Evolutionary conservation across 306 rosid genomes (phyloP).

Genomic region (Fragaria vesca): DNA sequence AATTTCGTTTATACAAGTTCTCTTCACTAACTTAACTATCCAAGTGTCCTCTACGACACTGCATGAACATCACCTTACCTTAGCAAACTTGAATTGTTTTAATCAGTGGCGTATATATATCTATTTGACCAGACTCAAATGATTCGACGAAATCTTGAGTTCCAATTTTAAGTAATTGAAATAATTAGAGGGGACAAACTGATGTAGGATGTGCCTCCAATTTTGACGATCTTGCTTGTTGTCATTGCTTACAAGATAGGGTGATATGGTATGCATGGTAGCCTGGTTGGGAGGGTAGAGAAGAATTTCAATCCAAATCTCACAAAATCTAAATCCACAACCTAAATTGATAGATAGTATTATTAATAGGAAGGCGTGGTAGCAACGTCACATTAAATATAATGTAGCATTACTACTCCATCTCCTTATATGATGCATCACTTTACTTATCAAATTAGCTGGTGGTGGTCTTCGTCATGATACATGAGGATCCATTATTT

Average conservation of each 20-base stretch:
- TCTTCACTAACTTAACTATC: not conserved
- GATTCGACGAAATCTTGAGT: not conserved
- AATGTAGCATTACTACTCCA: not conserved
- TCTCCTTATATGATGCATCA: not conserved
- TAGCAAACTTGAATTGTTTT: not conserved
- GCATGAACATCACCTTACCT: not conserved
- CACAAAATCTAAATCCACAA: not conserved
- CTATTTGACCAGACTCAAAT: not conserved
- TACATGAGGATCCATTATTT: not conserved
- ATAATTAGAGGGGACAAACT: not conserved
- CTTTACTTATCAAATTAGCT: not conserved
- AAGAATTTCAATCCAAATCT: not conserved
- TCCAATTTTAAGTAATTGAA: not conserved
- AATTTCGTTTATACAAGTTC: not conserved
- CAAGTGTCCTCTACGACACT: not conserved
- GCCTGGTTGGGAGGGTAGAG: not conserved
- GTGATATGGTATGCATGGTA: not conserved
- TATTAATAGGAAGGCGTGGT: not conserved
- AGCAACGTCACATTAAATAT: not conserved
- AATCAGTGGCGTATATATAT: not conserved
- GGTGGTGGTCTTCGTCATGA: not conserved
- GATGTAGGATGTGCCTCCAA: not conserved
- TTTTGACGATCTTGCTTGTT: not conserved
- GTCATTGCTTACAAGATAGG: not conserved
- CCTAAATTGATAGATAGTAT: not conserved